Percentiles rank a stretch among this genome's conserved stretches.
These are phyloP conservation scores for Elongisporangium senticosum DNA, from an alignment of 352 stramenopile genomes.

Conservation along the genomic window DNA sequence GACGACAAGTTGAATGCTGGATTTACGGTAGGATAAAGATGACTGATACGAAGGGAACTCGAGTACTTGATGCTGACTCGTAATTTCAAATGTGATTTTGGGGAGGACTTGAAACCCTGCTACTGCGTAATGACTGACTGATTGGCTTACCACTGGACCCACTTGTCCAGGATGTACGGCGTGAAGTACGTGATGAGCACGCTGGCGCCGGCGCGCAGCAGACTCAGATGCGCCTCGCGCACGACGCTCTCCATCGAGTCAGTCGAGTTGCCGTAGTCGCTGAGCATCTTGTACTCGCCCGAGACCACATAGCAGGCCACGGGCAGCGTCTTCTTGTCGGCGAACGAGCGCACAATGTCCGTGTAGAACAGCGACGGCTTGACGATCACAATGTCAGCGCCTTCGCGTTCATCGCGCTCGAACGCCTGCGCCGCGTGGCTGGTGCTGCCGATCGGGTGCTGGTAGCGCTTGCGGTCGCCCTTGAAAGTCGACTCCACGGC, in stretches of 20 bases:
- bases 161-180: slow-evolving; percentile 81
- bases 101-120: no score
- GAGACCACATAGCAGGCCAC: slow-evolving; percentile 99
- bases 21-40: no score
- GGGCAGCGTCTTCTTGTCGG: slow-evolving; percentile 88
- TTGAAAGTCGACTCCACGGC: slow-evolving; percentile 96
- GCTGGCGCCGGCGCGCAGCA: slow-evolving; percentile 91
- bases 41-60: no score
- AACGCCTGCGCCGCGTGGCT: slow-evolving; percentile 79
- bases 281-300: slow-evolving; percentile 99
- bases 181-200: slow-evolving; percentile 99
- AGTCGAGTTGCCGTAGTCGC: slow-evolving; percentile 87
- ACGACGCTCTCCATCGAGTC: slow-evolving; percentile 81
- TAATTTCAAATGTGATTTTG: no score
- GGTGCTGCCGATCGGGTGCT: slow-evolving; percentile 87
- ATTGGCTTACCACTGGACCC: slow-evolving; percentile 67
- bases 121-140: not conserved
- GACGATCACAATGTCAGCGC: slow-evolving; percentile 99
- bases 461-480: slow-evolving; percentile 96
- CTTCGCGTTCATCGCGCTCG: slow-evolving; percentile 75
- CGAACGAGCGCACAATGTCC: slow-evolving; percentile 95
- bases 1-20: no score
- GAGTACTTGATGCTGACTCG: no score
- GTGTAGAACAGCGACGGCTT: slow-evolving; percentile 98
- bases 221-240: slow-evolving; percentile 71